These are phyloP conservation scores for Lipomyces anomalus DNA, from an alignment of 805 yeast species.

Conservation along the genomic window DNA sequence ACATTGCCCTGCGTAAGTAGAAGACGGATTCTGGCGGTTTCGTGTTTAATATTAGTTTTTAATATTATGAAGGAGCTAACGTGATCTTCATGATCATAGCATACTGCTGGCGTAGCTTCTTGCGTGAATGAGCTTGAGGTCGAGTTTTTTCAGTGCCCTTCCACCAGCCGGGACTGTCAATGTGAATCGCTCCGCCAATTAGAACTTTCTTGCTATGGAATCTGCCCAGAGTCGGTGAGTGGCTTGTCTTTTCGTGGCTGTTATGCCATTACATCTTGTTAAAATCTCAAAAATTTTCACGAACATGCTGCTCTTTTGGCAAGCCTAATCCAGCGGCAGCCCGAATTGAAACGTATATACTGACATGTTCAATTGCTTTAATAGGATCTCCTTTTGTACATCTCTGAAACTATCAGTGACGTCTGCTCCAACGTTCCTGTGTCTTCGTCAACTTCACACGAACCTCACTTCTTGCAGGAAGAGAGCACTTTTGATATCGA, in stretches of 20 bases:
- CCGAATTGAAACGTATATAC: constrained; percentile 1
- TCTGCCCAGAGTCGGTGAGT: constrained; percentile 22
- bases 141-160: constrained; percentile 12
- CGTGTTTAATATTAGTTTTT: background rate
- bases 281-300: no score
- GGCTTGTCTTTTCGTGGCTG: background rate
- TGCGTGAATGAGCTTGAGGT: constrained; percentile 18
- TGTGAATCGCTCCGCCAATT: constrained; percentile 20
- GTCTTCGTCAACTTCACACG: background rate
- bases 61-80: no score
- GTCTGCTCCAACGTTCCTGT: constrained; percentile 14
- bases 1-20: constrained; percentile 21
- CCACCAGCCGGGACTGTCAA: constrained; percentile 17
- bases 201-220: constrained; percentile 22
- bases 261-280: no score
- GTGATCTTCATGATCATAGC: constrained; percentile 5
- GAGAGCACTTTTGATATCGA: background rate
- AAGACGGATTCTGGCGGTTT: background rate
- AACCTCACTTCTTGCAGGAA: background rate
- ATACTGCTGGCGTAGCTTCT: constrained; percentile 21
- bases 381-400: constrained; percentile 12
- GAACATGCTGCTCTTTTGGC: no score
- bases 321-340: no score
- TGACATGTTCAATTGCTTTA: background rate
- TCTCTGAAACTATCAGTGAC: constrained; percentile 14